Conservation (phyloP, 2,329 filamentous ascomycete species). For the Didymosphaeria variabile region DNA sequence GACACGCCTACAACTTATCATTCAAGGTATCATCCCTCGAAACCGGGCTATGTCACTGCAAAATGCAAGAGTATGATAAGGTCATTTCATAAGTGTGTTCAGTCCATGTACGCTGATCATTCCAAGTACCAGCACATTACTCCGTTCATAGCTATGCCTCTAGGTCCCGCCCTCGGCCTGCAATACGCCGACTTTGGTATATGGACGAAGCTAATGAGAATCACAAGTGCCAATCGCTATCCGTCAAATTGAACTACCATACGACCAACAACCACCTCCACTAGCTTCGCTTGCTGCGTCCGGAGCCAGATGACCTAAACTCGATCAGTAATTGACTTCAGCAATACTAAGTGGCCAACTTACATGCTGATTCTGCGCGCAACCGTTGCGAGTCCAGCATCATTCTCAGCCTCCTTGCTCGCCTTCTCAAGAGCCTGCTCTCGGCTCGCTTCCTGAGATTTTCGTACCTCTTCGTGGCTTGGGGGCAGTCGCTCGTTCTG, state of each 20-base stretch:
- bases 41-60: background rate
- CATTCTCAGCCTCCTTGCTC: conserved; percentile 88
- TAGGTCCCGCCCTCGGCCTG: conserved; percentile 31
- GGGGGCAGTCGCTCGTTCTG: conserved; percentile 96
- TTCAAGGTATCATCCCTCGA: no score
- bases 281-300: conserved; percentile 45
- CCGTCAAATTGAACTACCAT: conserved; percentile 25
- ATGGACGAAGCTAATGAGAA: conserved; percentile 35
- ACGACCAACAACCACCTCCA: conserved; percentile 7
- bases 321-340: conserved; percentile 23
- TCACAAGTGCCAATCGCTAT: conserved; percentile 20
- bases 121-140: conserved; percentile 25
- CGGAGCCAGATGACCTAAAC: conserved; percentile 53
- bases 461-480: conserved; percentile 87
- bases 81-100: conserved; percentile 25
- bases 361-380: conserved; percentile 96
- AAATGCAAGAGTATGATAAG: background rate
- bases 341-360: conserved; percentile 54
- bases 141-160: conserved; percentile 13
- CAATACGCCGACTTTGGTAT: conserved; percentile 40
- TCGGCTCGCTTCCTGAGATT: conserved; percentile 82
- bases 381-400: conserved; percentile 84
- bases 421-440: conserved; percentile 87
- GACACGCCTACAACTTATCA: no score
- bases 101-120: conserved; percentile 36